phyloP scores from a whole-genome alignment of 768 basidiomycete genomes.

The Tremella yokohamensis region DNA sequence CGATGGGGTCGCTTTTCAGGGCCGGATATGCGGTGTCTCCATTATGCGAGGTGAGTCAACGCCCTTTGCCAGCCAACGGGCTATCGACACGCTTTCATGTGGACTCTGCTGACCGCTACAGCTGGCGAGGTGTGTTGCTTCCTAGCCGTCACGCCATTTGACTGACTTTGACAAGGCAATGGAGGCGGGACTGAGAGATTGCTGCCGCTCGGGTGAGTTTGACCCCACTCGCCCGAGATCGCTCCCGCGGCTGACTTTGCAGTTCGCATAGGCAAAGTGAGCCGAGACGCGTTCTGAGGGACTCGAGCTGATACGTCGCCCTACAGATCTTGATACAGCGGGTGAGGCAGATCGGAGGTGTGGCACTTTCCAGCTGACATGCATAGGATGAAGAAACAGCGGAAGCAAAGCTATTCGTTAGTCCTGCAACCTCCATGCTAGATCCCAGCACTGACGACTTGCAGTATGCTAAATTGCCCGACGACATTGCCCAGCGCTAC shows the following conservation, averaged over 20 bases:
- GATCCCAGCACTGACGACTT: not conserved
- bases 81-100: not conserved
- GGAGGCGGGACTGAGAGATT: slow-evolving; percentile 94
- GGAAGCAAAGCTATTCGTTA: slow-evolving; percentile 76
- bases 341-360: slow-evolving; percentile 54
- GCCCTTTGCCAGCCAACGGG: not conserved
- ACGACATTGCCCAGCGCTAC: slow-evolving; percentile 85
- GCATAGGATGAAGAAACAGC: slow-evolving; percentile 88
- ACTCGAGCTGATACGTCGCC: slow-evolving; percentile 8
- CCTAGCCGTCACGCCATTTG: not conserved
- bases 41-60: slow-evolving; percentile 85
- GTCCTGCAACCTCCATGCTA: slow-evolving; percentile 61
- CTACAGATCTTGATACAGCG: slow-evolving; percentile 81
- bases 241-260: slow-evolving; percentile 6
- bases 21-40: slow-evolving; percentile 93
- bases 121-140: slow-evolving; percentile 43
- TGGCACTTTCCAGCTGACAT: not conserved
- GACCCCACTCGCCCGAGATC: slow-evolving; percentile 51
- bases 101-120: slow-evolving; percentile 8
- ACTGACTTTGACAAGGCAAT: slow-evolving; percentile 63
- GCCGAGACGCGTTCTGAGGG: not conserved
- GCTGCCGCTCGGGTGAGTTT: slow-evolving; percentile 67
- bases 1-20: slow-evolving; percentile 89
- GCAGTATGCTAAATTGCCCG: slow-evolving; percentile 68
- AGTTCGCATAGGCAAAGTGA: slow-evolving; percentile 76